Conservation (phyloP, 768 basidiomycete species). For the Rhodotorula babjevae region DNA sequence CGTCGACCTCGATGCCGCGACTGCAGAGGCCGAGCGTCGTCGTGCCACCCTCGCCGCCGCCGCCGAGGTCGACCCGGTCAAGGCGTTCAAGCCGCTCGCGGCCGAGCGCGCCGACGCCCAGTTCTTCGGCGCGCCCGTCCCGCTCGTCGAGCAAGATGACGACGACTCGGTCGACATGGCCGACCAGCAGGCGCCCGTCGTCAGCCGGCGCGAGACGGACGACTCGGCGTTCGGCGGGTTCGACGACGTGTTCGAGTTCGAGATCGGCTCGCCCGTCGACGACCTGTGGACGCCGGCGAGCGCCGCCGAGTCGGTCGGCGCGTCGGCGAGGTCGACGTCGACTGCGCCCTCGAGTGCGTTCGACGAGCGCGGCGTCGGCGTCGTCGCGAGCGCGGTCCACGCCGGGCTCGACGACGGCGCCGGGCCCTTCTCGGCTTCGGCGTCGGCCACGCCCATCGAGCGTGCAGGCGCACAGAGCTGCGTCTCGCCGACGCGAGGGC, state of each 20-base stretch:
- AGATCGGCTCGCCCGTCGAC: conserved; percentile 5
- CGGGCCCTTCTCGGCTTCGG: background rate
- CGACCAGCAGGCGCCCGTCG: background rate
- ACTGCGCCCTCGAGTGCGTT: conserved; percentile 3
- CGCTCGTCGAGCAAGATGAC: background rate
- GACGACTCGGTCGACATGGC: background rate
- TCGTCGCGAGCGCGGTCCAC: background rate
- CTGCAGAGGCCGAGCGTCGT: conserved; percentile 6
- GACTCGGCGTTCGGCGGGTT: background rate
- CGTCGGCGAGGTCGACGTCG: background rate
- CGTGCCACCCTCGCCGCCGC: background rate
- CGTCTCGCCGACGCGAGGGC: background rate
- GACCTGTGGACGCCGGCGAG: conserved; percentile 13
- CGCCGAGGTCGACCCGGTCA: conserved; percentile 5
- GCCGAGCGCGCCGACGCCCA: background rate
- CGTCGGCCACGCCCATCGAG: background rate
- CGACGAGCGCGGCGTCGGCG: background rate
- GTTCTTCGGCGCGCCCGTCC: conserved; percentile 6
- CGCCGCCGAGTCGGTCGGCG: conserved; percentile 1
- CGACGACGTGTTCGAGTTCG: conserved; percentile 5
- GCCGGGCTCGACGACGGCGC: background rate
- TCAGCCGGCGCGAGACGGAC: background rate
- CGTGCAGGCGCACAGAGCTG: no score
- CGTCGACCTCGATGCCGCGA: background rate
- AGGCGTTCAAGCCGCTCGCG: conserved; percentile 10